Conservation (phyloP, 148 eudicot species). For the Rheum nobile region DNA sequence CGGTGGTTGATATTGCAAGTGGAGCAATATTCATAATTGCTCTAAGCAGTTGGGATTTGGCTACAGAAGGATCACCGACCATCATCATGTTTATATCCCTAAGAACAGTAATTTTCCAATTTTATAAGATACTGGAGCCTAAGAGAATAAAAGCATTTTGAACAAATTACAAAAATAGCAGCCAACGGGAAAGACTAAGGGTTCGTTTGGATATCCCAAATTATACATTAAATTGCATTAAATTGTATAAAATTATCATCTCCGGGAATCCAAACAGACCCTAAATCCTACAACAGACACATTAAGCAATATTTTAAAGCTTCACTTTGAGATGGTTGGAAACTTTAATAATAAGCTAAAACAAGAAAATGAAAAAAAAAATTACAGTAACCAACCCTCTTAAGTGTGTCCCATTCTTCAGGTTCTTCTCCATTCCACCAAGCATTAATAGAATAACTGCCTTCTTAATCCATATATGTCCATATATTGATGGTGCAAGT, state of each 20-base stretch:
- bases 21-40: slow-evolving; percentile 99
- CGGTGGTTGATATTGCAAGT: slow-evolving; percentile 93
- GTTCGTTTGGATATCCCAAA: too few relatives aligned
- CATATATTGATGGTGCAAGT: slow-evolving; percentile 95
- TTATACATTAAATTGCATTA: too few relatives aligned
- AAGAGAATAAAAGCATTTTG: background rate
- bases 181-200: background rate
- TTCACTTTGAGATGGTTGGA: background rate
- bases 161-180: background rate
- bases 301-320: background rate
- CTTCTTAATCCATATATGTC: slow-evolving; percentile 95
- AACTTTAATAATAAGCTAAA: background rate
- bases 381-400: slow-evolving; percentile 58
- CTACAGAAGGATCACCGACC: slow-evolving; percentile 99
- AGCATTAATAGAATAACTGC: slow-evolving; percentile 87
- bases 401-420: slow-evolving; percentile 94
- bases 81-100: slow-evolving; percentile 99
- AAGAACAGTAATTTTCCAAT: slow-evolving; percentile 1
- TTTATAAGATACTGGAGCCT: background rate
- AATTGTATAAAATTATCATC: too few relatives aligned
- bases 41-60: slow-evolving; percentile 92
- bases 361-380: background rate
- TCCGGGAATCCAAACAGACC: too few relatives aligned
- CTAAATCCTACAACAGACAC: background rate
- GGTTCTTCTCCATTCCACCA: slow-evolving; percentile 90